A percentile compares a stretch with the other conserved stretches of the same genome.
phyloP scores from a whole-genome alignment of 2,329 filamentous ascomycete genomes.

The Cladophialophora bantiana region DNA sequence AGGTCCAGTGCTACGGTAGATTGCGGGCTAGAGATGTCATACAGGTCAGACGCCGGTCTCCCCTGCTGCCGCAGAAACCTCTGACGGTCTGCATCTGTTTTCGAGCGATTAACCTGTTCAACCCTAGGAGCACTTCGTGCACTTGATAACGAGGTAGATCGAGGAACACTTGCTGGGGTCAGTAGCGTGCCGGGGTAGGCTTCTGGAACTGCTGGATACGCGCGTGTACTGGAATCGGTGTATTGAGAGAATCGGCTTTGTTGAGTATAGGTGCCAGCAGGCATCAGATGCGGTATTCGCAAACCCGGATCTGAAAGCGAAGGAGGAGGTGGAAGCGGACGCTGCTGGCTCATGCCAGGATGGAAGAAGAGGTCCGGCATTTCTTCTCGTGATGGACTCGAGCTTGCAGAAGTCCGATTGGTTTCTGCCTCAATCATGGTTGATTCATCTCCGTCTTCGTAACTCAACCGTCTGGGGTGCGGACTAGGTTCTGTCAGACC shows the following conservation, averaged over 20 bases:
- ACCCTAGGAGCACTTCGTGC: conserved; percentile 81
- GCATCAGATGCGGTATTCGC: conserved; percentile 57
- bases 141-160: conserved; percentile 82
- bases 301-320: conserved; percentile 48
- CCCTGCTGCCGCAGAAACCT: conserved; percentile 59
- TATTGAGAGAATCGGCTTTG: conserved; percentile 58
- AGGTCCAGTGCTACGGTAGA: conserved; percentile 74
- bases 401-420: conserved; percentile 59
- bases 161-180: conserved; percentile 60
- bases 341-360: conserved; percentile 71
- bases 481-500: conserved; percentile 78
- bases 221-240: conserved; percentile 47
- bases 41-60: conserved; percentile 59
- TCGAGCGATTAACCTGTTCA: conserved; percentile 83
- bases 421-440: conserved; percentile 62
- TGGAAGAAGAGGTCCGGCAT: conserved; percentile 94
- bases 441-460: conserved; percentile 88
- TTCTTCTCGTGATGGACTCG: conserved; percentile 73
- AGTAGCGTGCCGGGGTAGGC: conserved; percentile 57
- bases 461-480: conserved; percentile 74
- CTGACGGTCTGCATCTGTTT: conserved; percentile 83
- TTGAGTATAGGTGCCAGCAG: conserved; percentile 66
- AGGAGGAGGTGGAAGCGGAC: conserved; percentile 69
- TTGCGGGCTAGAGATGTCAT: conserved; percentile 61
- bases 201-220: conserved; percentile 56